Base-by-base conservation (phyloP, 306 rosid genomes). In the Quillaja saponaria region DNA sequence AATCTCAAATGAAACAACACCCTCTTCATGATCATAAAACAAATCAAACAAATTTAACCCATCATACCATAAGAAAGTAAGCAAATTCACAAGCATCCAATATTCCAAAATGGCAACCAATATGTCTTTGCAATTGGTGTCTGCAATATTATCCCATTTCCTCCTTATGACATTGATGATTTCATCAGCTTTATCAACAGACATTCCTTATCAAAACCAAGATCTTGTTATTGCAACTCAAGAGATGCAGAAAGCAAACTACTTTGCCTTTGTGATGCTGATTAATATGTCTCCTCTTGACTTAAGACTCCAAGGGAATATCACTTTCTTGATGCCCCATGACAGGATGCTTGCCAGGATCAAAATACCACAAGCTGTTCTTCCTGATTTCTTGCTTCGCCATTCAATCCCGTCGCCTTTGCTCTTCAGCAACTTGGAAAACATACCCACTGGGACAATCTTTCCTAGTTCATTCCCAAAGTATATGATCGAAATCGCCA, bases 291-390 rank as follows among this genome's bases (percentile, higher is more conserved):
- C 85, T 42, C 79, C 77, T 14, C 49, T 55, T 0, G 78, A 80
- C 60, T 3, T 58, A 48, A 75, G 68, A 28, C 59, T 82, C 5
- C 54, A 60, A 10, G 76, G 54, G 2, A 83, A 86, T 6, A 52
- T 83, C 17, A 86, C 95, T 15, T 83, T 83, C 84, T 71, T 86
- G 75, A 86, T 86, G 90, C 95, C 95, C 2, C 82, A 81, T 35
- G 90, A 86, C 62, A 61, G 84, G 12, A 71, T 57, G 71, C 69
- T 86, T 0, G 75, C 90, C 1, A 79, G 58, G 48, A 35, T 67
- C 44, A 19, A 13, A 1, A 28, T 80, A 6, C 68, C 58, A 34
- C 71, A 49, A 16, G 73, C 74, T 1, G 41, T 51, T 0, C 18
- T 79, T 38, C 21, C 78, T 0, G 19, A 40, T 15, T 86, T 86